phyloP scores from a whole-genome alignment of 192 early-diverging fungal species.

The Coemansia sp. region DNA sequence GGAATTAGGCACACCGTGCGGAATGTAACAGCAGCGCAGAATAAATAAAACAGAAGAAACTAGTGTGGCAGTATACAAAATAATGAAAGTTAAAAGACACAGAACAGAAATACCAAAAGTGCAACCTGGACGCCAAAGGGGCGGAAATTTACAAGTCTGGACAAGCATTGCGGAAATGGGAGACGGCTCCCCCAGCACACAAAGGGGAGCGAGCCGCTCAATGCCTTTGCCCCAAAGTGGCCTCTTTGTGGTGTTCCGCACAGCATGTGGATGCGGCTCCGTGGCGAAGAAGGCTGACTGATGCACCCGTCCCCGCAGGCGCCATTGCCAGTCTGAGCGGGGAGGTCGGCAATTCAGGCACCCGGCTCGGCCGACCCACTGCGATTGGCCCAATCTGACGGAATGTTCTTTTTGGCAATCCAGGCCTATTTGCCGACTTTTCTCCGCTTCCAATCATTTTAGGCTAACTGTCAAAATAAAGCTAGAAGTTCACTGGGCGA shows the following conservation, averaged over 20 bases:
- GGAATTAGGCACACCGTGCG: not conserved
- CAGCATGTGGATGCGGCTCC: not conserved
- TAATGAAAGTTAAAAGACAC: not conserved
- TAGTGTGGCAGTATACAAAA: not conserved
- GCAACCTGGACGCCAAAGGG: not conserved
- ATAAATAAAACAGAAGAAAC: not conserved
- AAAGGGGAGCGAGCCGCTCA: not conserved
- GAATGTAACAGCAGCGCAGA: not conserved
- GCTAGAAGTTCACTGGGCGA: no score
- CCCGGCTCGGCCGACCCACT: not conserved
- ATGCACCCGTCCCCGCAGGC: not conserved
- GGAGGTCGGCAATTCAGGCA: not conserved
- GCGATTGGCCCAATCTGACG: not conserved
- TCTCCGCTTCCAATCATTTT: not conserved
- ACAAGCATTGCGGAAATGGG: slow-evolving; percentile 7
- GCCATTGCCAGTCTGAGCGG: not conserved
- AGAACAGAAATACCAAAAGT: slow-evolving; percentile 3
- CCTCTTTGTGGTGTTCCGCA: not conserved
- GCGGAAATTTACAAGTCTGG: slow-evolving; percentile 20
- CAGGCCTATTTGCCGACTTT: not conserved
- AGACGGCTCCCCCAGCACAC: not conserved
- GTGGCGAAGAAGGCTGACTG: not conserved
- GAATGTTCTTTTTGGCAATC: not conserved
- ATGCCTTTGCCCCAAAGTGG: not conserved
- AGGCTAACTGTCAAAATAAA: no score